These are phyloP conservation scores for Lachancea lanzarotensis DNA, from an alignment of 805 yeast genomes.

Conservation along the genomic window DNA sequence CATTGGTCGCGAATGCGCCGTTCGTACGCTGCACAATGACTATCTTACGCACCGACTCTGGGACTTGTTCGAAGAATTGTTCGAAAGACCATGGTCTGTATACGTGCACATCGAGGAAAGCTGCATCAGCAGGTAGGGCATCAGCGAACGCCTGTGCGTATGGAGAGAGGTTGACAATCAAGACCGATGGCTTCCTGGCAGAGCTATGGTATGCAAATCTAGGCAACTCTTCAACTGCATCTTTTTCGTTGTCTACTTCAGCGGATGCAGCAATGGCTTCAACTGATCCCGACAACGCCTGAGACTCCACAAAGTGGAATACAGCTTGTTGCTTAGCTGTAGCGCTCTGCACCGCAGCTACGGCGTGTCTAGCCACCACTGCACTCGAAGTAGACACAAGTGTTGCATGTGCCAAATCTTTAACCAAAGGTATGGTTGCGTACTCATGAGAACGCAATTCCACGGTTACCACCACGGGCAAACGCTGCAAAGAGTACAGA, in stretches of 20 bases:
- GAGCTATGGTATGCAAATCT: slow-evolving; percentile 19
- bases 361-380: slow-evolving; percentile 49
- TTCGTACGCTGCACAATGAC: slow-evolving; percentile 59
- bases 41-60: slow-evolving; percentile 48
- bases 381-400: slow-evolving; percentile 57
- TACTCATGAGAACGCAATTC: slow-evolving; percentile 56
- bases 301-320: slow-evolving; percentile 55
- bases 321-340: slow-evolving; percentile 47
- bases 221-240: slow-evolving; percentile 31
- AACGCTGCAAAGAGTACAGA: slow-evolving; percentile 37
- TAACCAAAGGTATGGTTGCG: slow-evolving; percentile 60
- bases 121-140: slow-evolving; percentile 29
- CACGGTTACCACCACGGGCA: slow-evolving; percentile 54
- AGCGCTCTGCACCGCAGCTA: slow-evolving; percentile 55
- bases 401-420: slow-evolving; percentile 59
- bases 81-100: slow-evolving; percentile 68
- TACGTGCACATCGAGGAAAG: slow-evolving; percentile 50
- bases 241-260: slow-evolving; percentile 16
- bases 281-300: slow-evolving; percentile 4
- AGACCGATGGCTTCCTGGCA: slow-evolving; percentile 36
- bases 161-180: slow-evolving; percentile 60
- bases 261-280: slow-evolving; percentile 9
- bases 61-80: slow-evolving; percentile 45
- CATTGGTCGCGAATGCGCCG: slow-evolving; percentile 27
- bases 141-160: slow-evolving; percentile 39